These are phyloP conservation scores for Ogataea angusta DNA, from an alignment of 805 yeast genomes.

Conservation along the genomic window DNA sequence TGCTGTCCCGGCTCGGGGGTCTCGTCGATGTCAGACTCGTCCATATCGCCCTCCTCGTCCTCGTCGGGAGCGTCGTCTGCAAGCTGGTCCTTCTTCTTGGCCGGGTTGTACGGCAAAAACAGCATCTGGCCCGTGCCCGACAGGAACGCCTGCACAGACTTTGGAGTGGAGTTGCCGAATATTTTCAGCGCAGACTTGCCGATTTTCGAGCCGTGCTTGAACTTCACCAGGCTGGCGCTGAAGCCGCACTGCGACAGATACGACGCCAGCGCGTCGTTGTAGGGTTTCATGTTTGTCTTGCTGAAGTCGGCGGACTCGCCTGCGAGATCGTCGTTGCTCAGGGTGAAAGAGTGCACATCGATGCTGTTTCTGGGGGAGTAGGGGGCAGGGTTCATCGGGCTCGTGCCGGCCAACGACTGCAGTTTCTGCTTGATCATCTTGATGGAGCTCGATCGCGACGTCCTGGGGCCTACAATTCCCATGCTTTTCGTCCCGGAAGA, in stretches of 20 bases:
- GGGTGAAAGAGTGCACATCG: conserved; percentile 17
- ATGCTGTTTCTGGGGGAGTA: conserved; percentile 23
- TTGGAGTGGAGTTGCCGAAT: conserved; percentile 4
- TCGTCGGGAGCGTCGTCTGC: conserved; percentile 26
- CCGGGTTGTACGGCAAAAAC: conserved; percentile 34
- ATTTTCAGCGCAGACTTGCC: conserved; percentile 14
- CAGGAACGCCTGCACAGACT: conserved; percentile 22
- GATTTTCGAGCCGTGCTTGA: conserved; percentile 18
- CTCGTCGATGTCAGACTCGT: conserved; percentile 19
- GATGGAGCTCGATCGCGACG: conserved; percentile 23
- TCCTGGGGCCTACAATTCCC: conserved; percentile 3
- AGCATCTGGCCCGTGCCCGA: conserved; percentile 35
- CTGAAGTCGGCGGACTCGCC: conserved; percentile 23
- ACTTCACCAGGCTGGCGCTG: conserved; percentile 25
- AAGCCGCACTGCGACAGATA: conserved; percentile 30
- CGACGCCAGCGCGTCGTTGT: conserved; percentile 25
- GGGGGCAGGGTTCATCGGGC: conserved; percentile 2
- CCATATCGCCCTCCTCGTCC: conserved; percentile 27
- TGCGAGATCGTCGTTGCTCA: conserved; percentile 27
- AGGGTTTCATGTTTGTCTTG: conserved; percentile 21
- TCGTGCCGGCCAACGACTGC: conserved; percentile 11
- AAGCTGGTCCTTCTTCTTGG: conserved; percentile 26
- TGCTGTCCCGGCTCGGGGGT: neutral
- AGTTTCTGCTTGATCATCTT: conserved; percentile 18
- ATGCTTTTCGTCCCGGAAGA: neutral